Percentiles rank a stretch among this genome's conserved stretches.
These are phyloP conservation scores for Cladosporium halotolerans DNA, from an alignment of 2,329 filamentous ascomycete genomes.

Conservation along the genomic window DNA sequence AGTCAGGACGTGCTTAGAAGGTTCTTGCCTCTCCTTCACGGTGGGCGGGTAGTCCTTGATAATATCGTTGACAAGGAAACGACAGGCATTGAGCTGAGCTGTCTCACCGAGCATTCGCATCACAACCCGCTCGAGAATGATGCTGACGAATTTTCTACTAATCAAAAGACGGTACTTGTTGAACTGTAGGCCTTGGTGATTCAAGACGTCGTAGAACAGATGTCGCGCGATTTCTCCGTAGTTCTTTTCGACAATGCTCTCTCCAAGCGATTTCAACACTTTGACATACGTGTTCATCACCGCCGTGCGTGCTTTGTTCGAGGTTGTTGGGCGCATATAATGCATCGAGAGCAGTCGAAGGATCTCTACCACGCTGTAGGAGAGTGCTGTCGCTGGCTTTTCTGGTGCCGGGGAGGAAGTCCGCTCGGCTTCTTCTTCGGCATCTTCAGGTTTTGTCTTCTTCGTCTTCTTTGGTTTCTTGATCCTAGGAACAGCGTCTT, in stretches of 20 bases:
- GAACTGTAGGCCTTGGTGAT: conserved; percentile 66
- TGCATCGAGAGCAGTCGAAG: conserved; percentile 72
- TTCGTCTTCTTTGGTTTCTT: conserved; percentile 70
- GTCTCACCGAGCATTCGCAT: conserved; percentile 81
- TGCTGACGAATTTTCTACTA: conserved; percentile 76
- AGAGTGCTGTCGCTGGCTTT: conserved; percentile 63
- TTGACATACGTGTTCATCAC: conserved; percentile 83
- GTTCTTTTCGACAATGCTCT: conserved; percentile 73
- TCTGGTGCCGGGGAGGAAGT: conserved; percentile 70
- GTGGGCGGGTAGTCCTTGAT: conserved; percentile 92
- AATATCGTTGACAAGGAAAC: conserved; percentile 74
- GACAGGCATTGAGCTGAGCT: conserved; percentile 77
- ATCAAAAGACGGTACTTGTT: conserved; percentile 85
- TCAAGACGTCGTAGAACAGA: conserved; percentile 72
- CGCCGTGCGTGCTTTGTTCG: conserved; percentile 73
- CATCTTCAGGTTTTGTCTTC: conserved; percentile 53
- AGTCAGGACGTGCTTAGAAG: conserved; percentile 77
- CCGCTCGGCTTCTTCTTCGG: conserved; percentile 63
- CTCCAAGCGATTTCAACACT: conserved; percentile 70
- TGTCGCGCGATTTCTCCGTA: conserved; percentile 78
- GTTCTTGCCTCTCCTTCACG: conserved; percentile 79
- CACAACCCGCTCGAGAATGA: conserved; percentile 76
- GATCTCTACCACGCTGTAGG: conserved; percentile 70
- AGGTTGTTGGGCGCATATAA: conserved; percentile 71
- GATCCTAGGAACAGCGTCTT: conserved; percentile 49